Base-by-base conservation (phyloP, 2,329 filamentous ascomycete genomes). In the Trichoderma cornu-damae region DNA sequence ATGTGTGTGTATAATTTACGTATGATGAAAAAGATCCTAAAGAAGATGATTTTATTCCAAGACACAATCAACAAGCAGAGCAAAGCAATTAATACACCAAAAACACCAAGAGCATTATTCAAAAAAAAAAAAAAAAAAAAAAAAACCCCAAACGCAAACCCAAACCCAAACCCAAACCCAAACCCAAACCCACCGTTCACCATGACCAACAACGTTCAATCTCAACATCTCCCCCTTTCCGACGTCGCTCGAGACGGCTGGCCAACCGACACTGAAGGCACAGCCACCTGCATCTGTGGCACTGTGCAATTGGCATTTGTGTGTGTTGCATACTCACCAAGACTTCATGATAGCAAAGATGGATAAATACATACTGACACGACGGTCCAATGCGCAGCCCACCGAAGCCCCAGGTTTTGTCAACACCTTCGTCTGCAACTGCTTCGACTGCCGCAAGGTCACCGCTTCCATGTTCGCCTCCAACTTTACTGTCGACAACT, bases 391-490 rank as follows among this genome's bases (percentile, higher is more conserved):
- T 22, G 9, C 9, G 22, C 4, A 55, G 52, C 42, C 52, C 7
- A 55, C 43, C 7, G 32, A 47, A 30, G 52, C 32, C 14, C 52
- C 52, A 38, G 42, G 52, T 3, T 42, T 55, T 2, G 14, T 55
- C 52, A 47, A 47, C 32, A 55, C 52, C 16, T 55, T 55, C 20
- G 16, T 47, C 42, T 55, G 52, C 52, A 55, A 55, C 42, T 55
- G 52, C 22, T 37, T 37, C 22, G 52, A 55, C 52, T 55, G 52
- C 16, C 52, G 52, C 52, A 55, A 55, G 18, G 16, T 55, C 42
- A 55, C 52, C 3, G 52, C 42, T 20, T 55, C 42, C 40, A 55
- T 55, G 52, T 55, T 55, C 42, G 52, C 52, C 24, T 47, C 52
- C 22, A 55, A 55, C 42, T 55, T 55, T 16, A 55, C 52, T 20